Percentiles rank a stretch among this genome's conserved stretches.
Evolutionary conservation across 805 yeast genomes (phyloP).

Genomic region (Metschnikowia amazonensis): DNA sequence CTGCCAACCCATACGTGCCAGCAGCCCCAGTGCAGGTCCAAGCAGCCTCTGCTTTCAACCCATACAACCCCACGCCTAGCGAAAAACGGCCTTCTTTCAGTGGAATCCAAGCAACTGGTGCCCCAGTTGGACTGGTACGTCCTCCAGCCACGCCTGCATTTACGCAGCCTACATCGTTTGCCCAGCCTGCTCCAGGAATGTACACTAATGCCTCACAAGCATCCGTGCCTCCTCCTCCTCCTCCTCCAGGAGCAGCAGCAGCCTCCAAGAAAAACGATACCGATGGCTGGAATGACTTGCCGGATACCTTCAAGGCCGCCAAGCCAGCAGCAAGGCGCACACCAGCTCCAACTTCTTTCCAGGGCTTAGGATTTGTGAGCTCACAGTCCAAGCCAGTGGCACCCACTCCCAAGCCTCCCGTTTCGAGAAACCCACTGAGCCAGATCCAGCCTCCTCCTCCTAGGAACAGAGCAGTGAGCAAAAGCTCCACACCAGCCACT

Average conservation of each 20-base stretch:
- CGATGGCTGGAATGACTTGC: slow-evolving; percentile 73
- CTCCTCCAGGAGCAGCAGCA: no score
- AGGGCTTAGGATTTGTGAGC: slow-evolving; percentile 2
- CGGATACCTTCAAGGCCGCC: slow-evolving; percentile 43
- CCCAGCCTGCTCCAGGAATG: background rate
- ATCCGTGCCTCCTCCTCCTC: slow-evolving; percentile 11
- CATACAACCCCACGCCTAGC: slow-evolving; percentile 15
- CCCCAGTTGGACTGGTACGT: slow-evolving; percentile 14
- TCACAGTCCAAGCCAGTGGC: slow-evolving; percentile 6
- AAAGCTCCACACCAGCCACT: slow-evolving; percentile 8
- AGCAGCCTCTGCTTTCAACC: slow-evolving; percentile 17
- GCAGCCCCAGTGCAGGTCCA: slow-evolving; percentile 14
- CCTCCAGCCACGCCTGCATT: slow-evolving; percentile 15
- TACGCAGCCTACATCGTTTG: slow-evolving; percentile 4
- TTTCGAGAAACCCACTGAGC: background rate
- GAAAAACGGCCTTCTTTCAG: slow-evolving; percentile 10
- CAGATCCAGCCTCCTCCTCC: slow-evolving; percentile 13
- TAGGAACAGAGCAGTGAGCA: slow-evolving; percentile 8
- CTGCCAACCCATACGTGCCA: slow-evolving; percentile 11
- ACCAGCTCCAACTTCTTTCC: slow-evolving; percentile 40
- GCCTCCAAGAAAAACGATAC: slow-evolving; percentile 37
- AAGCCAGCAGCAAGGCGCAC: slow-evolving; percentile 37
- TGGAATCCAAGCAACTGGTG: background rate
- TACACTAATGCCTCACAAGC: slow-evolving; percentile 7
- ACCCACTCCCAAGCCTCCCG: background rate